Evolutionary conservation across 1,284 basidiomycete species (phyloP).

Genomic region (Malassezia dermatis): DNA sequence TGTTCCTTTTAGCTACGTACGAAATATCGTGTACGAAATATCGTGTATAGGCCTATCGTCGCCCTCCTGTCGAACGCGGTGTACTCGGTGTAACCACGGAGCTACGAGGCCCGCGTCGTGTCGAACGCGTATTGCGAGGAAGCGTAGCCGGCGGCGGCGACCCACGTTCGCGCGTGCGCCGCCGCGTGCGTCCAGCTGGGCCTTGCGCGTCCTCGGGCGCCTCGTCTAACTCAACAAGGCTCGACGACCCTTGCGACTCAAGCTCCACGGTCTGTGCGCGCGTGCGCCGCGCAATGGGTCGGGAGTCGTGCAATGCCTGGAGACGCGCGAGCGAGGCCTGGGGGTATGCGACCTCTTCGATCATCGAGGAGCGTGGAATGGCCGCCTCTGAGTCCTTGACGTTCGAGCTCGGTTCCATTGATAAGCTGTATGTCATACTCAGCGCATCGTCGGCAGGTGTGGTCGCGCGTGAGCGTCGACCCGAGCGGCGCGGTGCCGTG

Average conservation of each 20-base stretch:
- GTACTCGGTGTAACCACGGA: background rate
- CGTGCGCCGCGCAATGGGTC: slow-evolving; percentile 16
- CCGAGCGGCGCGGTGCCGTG: background rate
- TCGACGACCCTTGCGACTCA: slow-evolving; percentile 14
- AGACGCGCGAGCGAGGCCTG: slow-evolving; percentile 12
- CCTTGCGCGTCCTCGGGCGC: background rate
- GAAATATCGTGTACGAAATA: background rate
- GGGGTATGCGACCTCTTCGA: slow-evolving; percentile 5
- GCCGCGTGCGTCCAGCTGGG: background rate
- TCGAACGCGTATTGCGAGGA: slow-evolving; percentile 1
- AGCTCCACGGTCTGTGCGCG: slow-evolving; percentile 14
- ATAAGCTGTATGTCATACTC: background rate
- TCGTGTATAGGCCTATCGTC: background rate
- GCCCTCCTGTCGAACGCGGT: background rate
- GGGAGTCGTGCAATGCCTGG: slow-evolving; percentile 3
- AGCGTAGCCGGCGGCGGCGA: background rate
- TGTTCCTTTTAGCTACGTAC: too few species aligned
- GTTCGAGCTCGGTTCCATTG: background rate
- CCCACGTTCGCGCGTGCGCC: background rate
- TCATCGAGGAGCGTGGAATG: background rate
- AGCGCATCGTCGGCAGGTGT: background rate
- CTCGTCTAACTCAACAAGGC: background rate
- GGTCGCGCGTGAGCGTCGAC: background rate
- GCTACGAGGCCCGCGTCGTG: slow-evolving; percentile 4
- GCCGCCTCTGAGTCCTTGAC: background rate